Evolutionary conservation across 2,329 filamentous ascomycete species (phyloP).

Genomic region (Botrytis aclada): DNA sequence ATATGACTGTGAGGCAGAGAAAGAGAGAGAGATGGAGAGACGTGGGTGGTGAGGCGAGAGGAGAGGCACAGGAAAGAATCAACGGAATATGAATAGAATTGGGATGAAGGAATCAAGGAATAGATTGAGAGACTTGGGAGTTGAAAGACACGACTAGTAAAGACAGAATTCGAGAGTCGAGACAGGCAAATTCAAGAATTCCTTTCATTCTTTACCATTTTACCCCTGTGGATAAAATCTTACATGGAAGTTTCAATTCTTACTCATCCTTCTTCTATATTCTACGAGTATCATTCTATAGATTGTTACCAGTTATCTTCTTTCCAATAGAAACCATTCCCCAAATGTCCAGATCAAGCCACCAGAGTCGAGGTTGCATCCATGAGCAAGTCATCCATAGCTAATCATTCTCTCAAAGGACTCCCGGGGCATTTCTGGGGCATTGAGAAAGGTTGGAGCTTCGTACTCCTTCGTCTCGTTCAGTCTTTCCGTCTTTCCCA

Average conservation of each 20-base stretch:
- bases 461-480: neutral
- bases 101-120: neutral
- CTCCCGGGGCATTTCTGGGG: neutral
- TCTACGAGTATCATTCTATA: neutral
- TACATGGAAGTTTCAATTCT: neutral
- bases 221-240: neutral
- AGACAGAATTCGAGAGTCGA: neutral
- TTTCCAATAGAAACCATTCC: neutral
- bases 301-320: neutral
- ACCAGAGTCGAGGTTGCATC: neutral
- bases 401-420: neutral
- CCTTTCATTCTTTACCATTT: neutral
- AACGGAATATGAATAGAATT: neutral
- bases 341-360: neutral
- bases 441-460: neutral
- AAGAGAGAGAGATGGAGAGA: neutral
- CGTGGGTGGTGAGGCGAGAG: neutral
- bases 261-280: neutral
- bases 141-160: neutral
- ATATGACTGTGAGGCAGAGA: neutral
- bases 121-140: neutral
- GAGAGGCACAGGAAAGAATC: neutral
- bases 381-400: neutral
- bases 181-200: neutral
- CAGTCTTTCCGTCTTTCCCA: neutral